A percentile compares a stretch with the other conserved stretches of the same genome.
These are phyloP conservation scores for Agaricales sp. DNA, from an alignment of 1,284 basidiomycete genomes.

Conservation along the genomic window DNA sequence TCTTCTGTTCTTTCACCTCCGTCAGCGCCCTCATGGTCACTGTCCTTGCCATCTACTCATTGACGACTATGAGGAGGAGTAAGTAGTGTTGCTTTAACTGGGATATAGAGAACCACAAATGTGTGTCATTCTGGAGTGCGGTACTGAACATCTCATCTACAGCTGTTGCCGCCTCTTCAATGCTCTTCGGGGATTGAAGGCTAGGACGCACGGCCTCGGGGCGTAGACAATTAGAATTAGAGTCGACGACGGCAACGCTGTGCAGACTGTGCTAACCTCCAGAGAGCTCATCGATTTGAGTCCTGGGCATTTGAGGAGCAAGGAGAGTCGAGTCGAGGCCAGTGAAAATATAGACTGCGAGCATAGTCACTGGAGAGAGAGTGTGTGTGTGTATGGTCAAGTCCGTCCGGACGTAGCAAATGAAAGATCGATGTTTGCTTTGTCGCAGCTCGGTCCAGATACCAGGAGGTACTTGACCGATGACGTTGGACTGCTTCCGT, in stretches of 20 bases:
- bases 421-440: too few relatives aligned
- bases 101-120: constrained; percentile 16
- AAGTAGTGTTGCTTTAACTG: constrained; percentile 1
- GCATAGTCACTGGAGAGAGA: too few relatives aligned
- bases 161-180: constrained; percentile 77
- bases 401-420: too few relatives aligned
- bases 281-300: too few relatives aligned
- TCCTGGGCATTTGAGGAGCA: too few relatives aligned
- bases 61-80: constrained; percentile 17
- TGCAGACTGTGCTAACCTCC: too few relatives aligned
- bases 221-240: too few relatives aligned
- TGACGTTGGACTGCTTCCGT: too few relatives aligned
- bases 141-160: constrained; percentile 83
- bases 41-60: constrained; percentile 54
- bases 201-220: constrained; percentile 84
- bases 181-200: constrained; percentile 52
- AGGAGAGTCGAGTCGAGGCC: not conserved
- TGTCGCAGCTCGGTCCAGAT: too few relatives aligned
- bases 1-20: constrained; percentile 50
- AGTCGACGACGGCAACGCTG: too few relatives aligned
- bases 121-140: constrained; percentile 50
- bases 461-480: too few relatives aligned
- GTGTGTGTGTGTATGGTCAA: too few relatives aligned
- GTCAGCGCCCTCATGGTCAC: constrained; percentile 47
- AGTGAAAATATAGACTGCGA: not conserved